Base-by-base conservation (phyloP, 1,139 yeast genomes). In the Blastobotrys arbuscula region DNA sequence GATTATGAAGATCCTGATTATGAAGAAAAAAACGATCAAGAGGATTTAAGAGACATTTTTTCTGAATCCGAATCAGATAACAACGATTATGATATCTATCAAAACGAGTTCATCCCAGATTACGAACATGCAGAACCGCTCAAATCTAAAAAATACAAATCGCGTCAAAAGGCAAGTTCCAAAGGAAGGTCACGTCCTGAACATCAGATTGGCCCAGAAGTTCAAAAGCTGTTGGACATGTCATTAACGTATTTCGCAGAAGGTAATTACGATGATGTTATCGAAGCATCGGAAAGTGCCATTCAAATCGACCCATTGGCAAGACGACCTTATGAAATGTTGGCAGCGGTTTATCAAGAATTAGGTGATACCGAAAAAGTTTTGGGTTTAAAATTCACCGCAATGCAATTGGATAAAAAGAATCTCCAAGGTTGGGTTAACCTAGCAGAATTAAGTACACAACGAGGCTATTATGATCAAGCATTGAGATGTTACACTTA, bases 391-490 rank as follows among this genome's bases (percentile, higher is more conserved):
- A 85, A 95, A 86, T 74, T 87, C 50, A 68, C 84, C 35, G 97
- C 95, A 0, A 96, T 96, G 1, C 88, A 82, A 61, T 72, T 86
- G 26, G 85, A 84, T 57, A 82, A 88, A 2, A 77, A 82, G 65
- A 94, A 87, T 66, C 77, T 78, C 52, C 84, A 79, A 24, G 83
- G 88, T 54, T 92, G 97, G 97, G 79, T 81, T 31, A 79, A 77
- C 42, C 88, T 88, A 31, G 97, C 95, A 0, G 85, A 81, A 49
- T 67, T 87, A 50, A 82, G 95, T 50, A 72, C 74, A 5, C 84
- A 83, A 40, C 68, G 85, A 56, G 94, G 88, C 0, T 84, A 82
- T 57, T 71, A 75, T 2, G 80, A 84, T 37, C 96, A 88, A 63
- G 97, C 97, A 0, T 75, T 88, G 13, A 80, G 82, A 57, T 88